Conservation (phyloP, 176 grass and related monocot genomes). For the Lolium multiflorum region DNA sequence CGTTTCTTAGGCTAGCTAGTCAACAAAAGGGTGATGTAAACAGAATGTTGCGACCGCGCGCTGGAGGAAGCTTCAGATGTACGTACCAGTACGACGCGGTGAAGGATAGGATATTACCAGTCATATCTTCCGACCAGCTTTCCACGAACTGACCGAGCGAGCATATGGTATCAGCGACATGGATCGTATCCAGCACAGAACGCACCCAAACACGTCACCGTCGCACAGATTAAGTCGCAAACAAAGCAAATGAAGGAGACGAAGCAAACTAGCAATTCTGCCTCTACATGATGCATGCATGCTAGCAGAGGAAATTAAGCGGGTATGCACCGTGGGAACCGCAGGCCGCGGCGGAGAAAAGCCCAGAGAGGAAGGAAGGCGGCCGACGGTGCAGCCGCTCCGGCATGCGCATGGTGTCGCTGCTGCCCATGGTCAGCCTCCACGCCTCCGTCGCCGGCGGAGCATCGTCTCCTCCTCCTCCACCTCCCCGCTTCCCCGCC, state of each 20-base stretch:
- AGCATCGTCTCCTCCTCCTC: background rate
- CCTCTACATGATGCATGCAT: too few species aligned
- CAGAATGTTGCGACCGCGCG: too few species aligned
- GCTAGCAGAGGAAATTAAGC: background rate
- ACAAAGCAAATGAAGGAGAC: background rate
- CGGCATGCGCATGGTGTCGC: conserved; percentile 34
- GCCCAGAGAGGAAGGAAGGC: conserved; percentile 41
- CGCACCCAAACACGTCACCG: background rate
- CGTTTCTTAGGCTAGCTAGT: too few species aligned
- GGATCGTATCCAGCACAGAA: background rate
- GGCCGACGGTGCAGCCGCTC: conserved; percentile 47
- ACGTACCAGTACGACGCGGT: too few species aligned
- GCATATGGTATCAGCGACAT: background rate
- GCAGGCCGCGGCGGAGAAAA: conserved; percentile 39
- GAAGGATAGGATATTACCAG: background rate
- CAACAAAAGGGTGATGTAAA: too few species aligned
- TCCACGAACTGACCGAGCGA: background rate
- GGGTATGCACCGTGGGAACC: conserved; percentile 21
- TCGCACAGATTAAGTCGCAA: background rate
- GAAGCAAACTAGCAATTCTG: background rate
- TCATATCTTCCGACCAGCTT: background rate
- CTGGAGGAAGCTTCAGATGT: too few species aligned
- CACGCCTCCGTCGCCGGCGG: background rate
- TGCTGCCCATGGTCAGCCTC: conserved; percentile 49
- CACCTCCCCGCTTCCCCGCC: background rate